Conservation (phyloP, 345 rosid genomes). For the Cardamine resedifolia region DNA sequence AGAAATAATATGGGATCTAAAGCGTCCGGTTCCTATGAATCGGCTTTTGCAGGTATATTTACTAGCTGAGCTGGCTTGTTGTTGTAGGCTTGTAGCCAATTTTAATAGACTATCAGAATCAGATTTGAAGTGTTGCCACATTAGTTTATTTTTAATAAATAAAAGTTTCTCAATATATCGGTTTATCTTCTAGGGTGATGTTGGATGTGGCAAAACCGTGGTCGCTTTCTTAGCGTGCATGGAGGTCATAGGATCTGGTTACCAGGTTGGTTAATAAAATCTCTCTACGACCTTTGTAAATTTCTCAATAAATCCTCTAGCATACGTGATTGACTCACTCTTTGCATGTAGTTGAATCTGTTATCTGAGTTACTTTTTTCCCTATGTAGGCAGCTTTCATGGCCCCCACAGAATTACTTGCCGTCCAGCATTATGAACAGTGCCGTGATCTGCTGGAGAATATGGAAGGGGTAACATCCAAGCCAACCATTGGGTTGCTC, state of each 20-base stretch:
- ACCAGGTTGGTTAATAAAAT: slow-evolving; percentile 64
- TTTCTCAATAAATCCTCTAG: not conserved
- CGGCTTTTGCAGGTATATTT: slow-evolving; percentile 83
- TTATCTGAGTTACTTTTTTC: not conserved
- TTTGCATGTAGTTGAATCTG: slow-evolving; percentile 5
- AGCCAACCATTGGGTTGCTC: slow-evolving; percentile 83
- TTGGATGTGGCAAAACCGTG: slow-evolving; percentile 97
- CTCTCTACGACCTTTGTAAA: not conserved
- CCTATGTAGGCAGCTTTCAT: slow-evolving; percentile 87
- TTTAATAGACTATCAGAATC: not conserved
- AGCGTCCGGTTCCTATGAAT: slow-evolving; percentile 88
- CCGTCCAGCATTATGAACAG: slow-evolving; percentile 85
- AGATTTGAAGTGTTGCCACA: slow-evolving; percentile 1
- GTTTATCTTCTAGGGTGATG: slow-evolving; percentile 72
- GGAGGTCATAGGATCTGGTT: slow-evolving; percentile 93
- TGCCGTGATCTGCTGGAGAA: slow-evolving; percentile 66
- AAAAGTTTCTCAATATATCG: slow-evolving; percentile 10
- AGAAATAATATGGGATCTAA: slow-evolving; percentile 95
- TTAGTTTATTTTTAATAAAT: slow-evolving; percentile 1
- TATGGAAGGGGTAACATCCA: slow-evolving; percentile 53
- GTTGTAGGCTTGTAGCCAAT: not conserved
- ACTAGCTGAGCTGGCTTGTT: not conserved
- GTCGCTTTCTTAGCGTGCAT: slow-evolving; percentile 96
- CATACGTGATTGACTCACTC: not conserved
- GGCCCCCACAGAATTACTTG: slow-evolving; percentile 99